Base-by-base conservation (phyloP, 495 filamentous ascomycete genomes). In the Penicillium bovifimosum region DNA sequence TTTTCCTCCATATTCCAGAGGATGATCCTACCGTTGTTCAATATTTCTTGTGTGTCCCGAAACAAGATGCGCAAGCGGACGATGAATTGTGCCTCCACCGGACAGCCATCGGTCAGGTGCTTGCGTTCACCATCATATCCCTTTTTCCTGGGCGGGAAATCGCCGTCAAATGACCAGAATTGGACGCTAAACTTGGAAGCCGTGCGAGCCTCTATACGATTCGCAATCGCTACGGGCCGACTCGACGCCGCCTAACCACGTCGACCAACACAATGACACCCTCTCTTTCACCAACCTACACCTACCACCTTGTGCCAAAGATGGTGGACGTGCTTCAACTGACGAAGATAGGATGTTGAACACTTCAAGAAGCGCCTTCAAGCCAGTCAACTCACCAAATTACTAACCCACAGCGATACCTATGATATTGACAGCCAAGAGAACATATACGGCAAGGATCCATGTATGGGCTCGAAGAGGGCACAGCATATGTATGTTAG, bases 81-180 rank as follows among this genome's bases (percentile, higher is more conserved):
- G n/a, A n/a, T n/a, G n/a, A n/a, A n/a, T n/a, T n/a, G n/a, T n/a
- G n/a, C n/a, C n/a, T n/a, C n/a, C n/a, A n/a, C n/a, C n/a, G n/a
- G n/a, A n/a, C n/a, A n/a, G n/a, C n/a, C n/a, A n/a, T n/a, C n/a
- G n/a, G n/a, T n/a, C n/a, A n/a, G n/a, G n/a, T 69, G n/a, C n/a
- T n/a, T n/a, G n/a, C n/a, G n/a, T n/a, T n/a, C n/a, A n/a, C n/a
- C n/a, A n/a, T n/a, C n/a, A n/a, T n/a, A n/a, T n/a, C n/a, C 54
- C 50, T 67, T 63, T 47, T 68, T 66, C 55, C 47, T 69, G 47
- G 62, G 60, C 26, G 64, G 62, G 18, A 65, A 66, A 45, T 56
- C 54, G 35, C 58, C 47, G 32, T 64, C 55, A 0, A 59, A 71
- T 60, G 31, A 61, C 50, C 56, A 67, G 38, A 33, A 64, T 6